Evolutionary conservation across 495 filamentous ascomycete species (phyloP).

Genomic region (Pseudotulostoma volvatum): DNA sequence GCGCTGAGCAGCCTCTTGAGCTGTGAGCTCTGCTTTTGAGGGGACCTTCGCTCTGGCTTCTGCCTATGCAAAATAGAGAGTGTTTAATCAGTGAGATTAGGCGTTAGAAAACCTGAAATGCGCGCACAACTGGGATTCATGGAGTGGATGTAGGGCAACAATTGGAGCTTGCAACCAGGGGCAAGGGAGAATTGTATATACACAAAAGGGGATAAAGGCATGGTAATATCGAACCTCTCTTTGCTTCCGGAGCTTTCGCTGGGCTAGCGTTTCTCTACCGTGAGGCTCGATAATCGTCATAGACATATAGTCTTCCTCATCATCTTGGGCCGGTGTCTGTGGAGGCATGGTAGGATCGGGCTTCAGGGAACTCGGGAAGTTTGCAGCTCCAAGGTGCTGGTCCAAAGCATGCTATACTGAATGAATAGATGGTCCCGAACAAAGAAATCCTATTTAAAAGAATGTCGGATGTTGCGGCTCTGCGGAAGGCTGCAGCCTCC

Average conservation of each 20-base stretch:
- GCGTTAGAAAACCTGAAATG: not conserved
- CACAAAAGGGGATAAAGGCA: conserved; percentile 2
- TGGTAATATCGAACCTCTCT: conserved; percentile 35
- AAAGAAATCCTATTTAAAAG: too few species aligned
- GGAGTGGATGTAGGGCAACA: conserved; percentile 1
- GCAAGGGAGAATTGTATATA: too few species aligned
- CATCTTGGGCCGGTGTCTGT: conserved; percentile 10
- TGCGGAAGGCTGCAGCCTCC: too few species aligned
- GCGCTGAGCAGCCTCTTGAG: conserved; percentile 48
- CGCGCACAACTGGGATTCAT: not conserved
- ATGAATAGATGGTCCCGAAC: conserved; percentile 17
- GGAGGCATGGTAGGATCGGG: too few species aligned
- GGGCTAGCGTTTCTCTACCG: conserved; percentile 38
- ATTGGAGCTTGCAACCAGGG: too few species aligned
- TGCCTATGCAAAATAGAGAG: conserved; percentile 21
- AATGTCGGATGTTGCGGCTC: too few species aligned
- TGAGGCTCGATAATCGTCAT: conserved; percentile 41
- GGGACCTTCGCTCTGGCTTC: conserved; percentile 29
- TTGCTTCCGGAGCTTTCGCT: conserved; percentile 36
- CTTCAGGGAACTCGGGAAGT: too few species aligned
- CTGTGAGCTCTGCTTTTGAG: conserved; percentile 69
- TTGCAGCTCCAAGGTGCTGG: too few species aligned
- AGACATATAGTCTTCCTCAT: conserved; percentile 51
- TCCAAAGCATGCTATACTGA: too few species aligned
- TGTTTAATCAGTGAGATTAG: not conserved